Percentiles rank a stretch among this genome's conserved stretches.
These are phyloP conservation scores for Wickerhamiella bombiphila DNA, from an alignment of 805 yeast species.

Conservation along the genomic window DNA sequence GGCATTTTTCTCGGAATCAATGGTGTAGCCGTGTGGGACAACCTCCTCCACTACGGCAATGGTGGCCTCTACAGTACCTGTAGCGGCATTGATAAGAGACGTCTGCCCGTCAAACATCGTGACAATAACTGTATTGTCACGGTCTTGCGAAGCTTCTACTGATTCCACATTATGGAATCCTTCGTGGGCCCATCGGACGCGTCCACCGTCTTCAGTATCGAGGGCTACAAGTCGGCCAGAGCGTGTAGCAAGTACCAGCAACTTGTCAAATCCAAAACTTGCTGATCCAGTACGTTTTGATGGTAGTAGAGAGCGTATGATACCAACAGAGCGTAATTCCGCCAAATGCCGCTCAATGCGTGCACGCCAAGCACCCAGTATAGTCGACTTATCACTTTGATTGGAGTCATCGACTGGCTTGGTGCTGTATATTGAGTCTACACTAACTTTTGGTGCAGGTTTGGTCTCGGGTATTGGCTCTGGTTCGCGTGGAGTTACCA, in stretches of 20 bases:
- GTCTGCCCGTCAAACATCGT: slow-evolving; percentile 10
- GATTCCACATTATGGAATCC: not conserved
- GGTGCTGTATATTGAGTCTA: not conserved
- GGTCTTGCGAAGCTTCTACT: not conserved
- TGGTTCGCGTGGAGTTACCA: slow-evolving; percentile 9
- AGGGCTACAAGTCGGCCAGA: slow-evolving; percentile 22
- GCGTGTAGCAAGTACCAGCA: slow-evolving; percentile 20
- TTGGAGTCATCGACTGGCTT: not conserved
- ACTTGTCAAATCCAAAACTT: slow-evolving; percentile 24
- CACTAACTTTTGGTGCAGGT: not conserved
- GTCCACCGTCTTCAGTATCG: slow-evolving; percentile 13
- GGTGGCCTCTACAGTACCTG: slow-evolving; percentile 4
- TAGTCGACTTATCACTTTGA: not conserved
- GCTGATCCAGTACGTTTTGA: slow-evolving; percentile 3
- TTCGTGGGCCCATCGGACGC: slow-evolving; percentile 13
- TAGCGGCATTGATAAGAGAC: slow-evolving; percentile 10
- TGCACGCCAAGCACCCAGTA: slow-evolving; percentile 1
- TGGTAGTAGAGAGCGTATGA: not conserved
- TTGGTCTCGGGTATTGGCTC: not conserved
- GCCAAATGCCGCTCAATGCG: not conserved
- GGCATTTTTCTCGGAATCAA: not conserved
- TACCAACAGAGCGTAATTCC: not conserved
- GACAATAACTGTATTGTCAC: not conserved
- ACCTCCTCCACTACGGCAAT: slow-evolving; percentile 2
- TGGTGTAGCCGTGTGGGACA: not conserved